Conservation (phyloP, 2,329 filamentous ascomycete genomes). For the Microdochium paspali region DNA sequence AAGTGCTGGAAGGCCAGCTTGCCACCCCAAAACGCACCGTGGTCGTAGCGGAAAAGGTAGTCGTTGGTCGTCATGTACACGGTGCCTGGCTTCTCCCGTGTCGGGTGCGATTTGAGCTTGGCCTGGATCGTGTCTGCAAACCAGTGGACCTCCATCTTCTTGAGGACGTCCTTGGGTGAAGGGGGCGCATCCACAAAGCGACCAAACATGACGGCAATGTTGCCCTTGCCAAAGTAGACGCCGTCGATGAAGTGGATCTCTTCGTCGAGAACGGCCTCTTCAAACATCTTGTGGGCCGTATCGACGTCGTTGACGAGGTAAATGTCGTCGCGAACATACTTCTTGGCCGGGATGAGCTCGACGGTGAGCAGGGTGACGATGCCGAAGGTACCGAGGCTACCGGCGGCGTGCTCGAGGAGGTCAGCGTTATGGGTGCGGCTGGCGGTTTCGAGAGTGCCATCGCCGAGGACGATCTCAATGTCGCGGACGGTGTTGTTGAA, state of each 20-base stretch:
- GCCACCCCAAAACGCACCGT: slow-evolving; percentile 46
- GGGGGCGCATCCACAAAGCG: slow-evolving; percentile 28
- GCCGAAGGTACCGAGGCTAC: slow-evolving; percentile 45
- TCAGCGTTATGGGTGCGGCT: slow-evolving; percentile 35
- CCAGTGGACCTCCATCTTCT: slow-evolving; percentile 21
- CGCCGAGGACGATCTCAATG: slow-evolving; percentile 44
- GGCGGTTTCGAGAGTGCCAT: slow-evolving; percentile 37
- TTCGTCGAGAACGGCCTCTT: slow-evolving; percentile 15
- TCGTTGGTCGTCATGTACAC: slow-evolving; percentile 37
- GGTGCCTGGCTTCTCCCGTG: slow-evolving; percentile 2
- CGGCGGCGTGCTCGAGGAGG: slow-evolving; percentile 42
- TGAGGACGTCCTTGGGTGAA: slow-evolving; percentile 33
- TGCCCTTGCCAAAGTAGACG: slow-evolving; percentile 36
- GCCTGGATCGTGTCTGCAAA: slow-evolving; percentile 18
- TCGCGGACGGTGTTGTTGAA: slow-evolving; percentile 42
- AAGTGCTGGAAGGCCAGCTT: slow-evolving; percentile 40
- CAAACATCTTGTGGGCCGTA: slow-evolving; percentile 24
- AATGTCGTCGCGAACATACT: slow-evolving; percentile 40
- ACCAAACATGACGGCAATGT: slow-evolving; percentile 41
- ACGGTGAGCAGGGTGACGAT: slow-evolving; percentile 45
- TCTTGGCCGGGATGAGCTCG: slow-evolving; percentile 35
- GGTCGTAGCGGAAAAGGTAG: slow-evolving; percentile 48
- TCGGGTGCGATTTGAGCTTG: slow-evolving; percentile 14
- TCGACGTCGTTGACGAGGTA: slow-evolving; percentile 22
- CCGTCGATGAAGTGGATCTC: slow-evolving; percentile 46